Base-by-base conservation (phyloP, 306 rosid genomes). In the Inga laurina region DNA sequence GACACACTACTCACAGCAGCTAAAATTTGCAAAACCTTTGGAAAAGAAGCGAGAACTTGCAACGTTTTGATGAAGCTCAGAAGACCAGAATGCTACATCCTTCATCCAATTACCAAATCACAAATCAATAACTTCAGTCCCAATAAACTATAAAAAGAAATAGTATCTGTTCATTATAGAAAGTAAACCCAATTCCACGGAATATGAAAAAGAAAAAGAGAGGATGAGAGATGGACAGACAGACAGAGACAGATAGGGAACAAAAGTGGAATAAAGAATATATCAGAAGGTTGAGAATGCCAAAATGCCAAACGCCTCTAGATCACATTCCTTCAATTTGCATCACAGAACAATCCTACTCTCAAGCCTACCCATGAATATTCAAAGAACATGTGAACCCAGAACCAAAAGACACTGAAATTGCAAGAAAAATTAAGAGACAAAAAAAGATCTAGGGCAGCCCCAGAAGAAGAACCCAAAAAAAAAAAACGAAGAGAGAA, bases 101-200 rank as follows among this genome's bases (percentile, higher is more conserved):
- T 48, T 30, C 41, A 27, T 30, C 21, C 15, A 30, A 54, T 49
- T 39, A 52, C 13, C 16, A 11, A 62, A 27, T 62, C 70, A 64
- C 64, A 64, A 83, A 84, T 77, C 81, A 62, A 77, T 74, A 81
- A 77, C 81, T 84, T 54, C 81, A 75, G 71, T 72, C 68, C 9
- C 48, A 87, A 77, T 75, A 68, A 82, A 43, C 51, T 59, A 48
- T 2, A 16, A 59, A 44, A 44, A n/a, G 46, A 66, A 32, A 14
- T 14, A 19, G 65, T 9, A 61, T 61, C 10, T 18, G 41, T 56
- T 74, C 75, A 76, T 30, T n/a, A 57, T 19, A 57, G 13, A 22
- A 74, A 18, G 24, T 75, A 59, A 83, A 74, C 34, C 72, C 70
- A 72, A 5, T 27, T 43, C 59, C 41, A 37, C 8, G 16, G 80